Base-by-base conservation (phyloP, 148 eudicot genomes). In the Pouteria glomerata region DNA sequence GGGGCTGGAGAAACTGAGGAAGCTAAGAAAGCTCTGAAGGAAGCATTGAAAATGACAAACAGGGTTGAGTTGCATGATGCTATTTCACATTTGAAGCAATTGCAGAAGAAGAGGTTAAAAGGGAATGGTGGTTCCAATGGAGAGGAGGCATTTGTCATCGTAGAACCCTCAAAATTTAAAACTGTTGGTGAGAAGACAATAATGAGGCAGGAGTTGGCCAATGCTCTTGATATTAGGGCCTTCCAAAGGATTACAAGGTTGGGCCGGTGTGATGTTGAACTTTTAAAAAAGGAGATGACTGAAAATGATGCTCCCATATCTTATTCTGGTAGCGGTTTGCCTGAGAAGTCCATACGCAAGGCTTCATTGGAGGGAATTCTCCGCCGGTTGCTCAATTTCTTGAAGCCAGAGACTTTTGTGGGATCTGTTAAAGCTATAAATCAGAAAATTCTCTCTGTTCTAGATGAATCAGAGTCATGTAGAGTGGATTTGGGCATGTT, bases 31-130 rank as follows among this genome's bases (percentile, higher is more conserved):
- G 90, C 97, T 16, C 74, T 95, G 88, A 89, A 95, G 76, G 99
- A 95, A 69, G 97, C 99, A 0, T 76, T 95, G 80, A 95, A 90
- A 76, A 95, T 95, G 99, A 95, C 99, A 0, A 95, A 95, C 71
- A 83, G 99, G 80, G 90, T 95, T 33, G 99, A 95, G 75, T 87
- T 95, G 50, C 96, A 95, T 68, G 99, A 95, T 81, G 99, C 99
- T 8, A 78, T 95, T 66, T 63, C 91, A 57, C 99, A 95, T 75
- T 82, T 95, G 80, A 95, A 95, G 67, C 99, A 95, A 69, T 83
- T 95, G 16, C 99, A 95, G 78, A 95, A 90, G 87, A 95, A 88
- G 86, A 95, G 74, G 72, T 76, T 84, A 81, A 88, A 88, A 81
- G 88, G 83, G 5, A 92, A 90, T 75, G 93, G 93, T 16, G 71